Evolutionary conservation across 2,329 filamentous ascomycete species (phyloP), one percentile per base, ranked within the genome.

Genomic region (Penicillium concentricum): DNA sequence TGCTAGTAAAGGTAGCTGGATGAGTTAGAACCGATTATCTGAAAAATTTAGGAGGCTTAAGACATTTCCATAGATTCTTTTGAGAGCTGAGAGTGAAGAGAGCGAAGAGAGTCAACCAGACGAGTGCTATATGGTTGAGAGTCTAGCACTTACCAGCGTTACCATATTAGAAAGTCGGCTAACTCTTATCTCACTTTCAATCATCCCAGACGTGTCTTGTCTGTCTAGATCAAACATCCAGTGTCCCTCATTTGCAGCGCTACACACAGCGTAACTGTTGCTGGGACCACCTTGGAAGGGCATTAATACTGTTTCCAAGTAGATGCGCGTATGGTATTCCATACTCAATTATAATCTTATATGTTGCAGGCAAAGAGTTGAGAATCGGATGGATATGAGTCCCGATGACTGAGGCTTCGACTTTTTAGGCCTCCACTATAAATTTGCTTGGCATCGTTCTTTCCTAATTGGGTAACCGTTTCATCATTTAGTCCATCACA

Each of bases 381-480:
- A n/a, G 45, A 51, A 30, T 16, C 18, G 20, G 26, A 28, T 9
- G 7, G 26, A 28, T 7, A 28, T 28, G 9, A 28, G 26, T 28
- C 22, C 22, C 22, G 22, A 28, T 28, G 4, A 28, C 8, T 18
- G 26, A 30, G 44, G 26, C 3, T 20, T 22, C 24, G 26, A 28
- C 20, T 48, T 6, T 9, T 9, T 9, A 28, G 26, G 7, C 45
- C 45, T 41, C 20, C 12, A 22, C 12, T 34, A 34, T 3, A 34
- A 34, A 18, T 39, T 39, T 22, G n/a, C 46, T 56, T 54, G 46
- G 37, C 57, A 24, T 26, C 56, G 24, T 6, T 4, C 37, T 28
- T 50, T 20, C 61, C 60, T 54, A 59, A 63, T 61, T 37, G 37
- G 34, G 58, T 53, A 54, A 20, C 7, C 35, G 37, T 48, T 61